These are phyloP conservation scores for Diplogelasinospora grovesii DNA, from an alignment of 495 filamentous ascomycete species.

Conservation along the genomic window DNA sequence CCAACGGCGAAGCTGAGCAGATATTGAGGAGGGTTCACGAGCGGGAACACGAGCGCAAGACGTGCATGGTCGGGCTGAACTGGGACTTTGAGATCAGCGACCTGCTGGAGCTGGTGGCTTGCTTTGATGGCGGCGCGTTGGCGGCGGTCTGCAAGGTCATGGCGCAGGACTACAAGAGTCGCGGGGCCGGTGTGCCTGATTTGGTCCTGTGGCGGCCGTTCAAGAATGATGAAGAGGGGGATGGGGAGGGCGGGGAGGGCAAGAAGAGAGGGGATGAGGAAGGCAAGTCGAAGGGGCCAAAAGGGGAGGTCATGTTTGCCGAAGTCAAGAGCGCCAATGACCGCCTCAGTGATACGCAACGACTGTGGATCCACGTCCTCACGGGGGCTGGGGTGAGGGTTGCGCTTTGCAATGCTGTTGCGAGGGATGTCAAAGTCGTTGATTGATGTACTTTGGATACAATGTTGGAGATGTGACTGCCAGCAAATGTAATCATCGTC, in stretches of 20 bases:
- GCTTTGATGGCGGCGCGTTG: conserved; percentile 73
- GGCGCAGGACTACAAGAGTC: conserved; percentile 85
- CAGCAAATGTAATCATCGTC: no score
- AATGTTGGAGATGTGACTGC: no score
- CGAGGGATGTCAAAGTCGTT: conserved; percentile 53
- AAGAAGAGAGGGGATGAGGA: conserved; percentile 24
- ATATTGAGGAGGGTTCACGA: conserved; percentile 62
- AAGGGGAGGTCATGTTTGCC: conserved; percentile 66
- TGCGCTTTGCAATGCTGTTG: conserved; percentile 82
- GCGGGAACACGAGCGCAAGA: conserved; percentile 57
- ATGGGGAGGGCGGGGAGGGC: neutral
- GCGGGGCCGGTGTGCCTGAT: conserved; percentile 87
- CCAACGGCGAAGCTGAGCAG: conserved; percentile 61
- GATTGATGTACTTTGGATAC: no score
- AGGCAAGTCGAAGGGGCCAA: conserved; percentile 1
- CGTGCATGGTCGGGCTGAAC: conserved; percentile 83
- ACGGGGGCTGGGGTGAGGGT: conserved; percentile 76
- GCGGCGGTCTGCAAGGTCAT: conserved; percentile 84
- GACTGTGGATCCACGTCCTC: conserved; percentile 94
- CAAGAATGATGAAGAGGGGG: conserved; percentile 21
- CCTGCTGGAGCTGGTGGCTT: conserved; percentile 70
- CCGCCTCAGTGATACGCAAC: conserved; percentile 89
- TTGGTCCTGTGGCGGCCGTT: conserved; percentile 72
- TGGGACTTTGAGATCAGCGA: conserved; percentile 84
- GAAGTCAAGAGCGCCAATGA: conserved; percentile 97